A percentile compares a stretch with the other conserved stretches of the same genome.
Evolutionary conservation across 2,329 filamentous ascomycete species (phyloP).

Genomic region (Fusarium tupiense): DNA sequence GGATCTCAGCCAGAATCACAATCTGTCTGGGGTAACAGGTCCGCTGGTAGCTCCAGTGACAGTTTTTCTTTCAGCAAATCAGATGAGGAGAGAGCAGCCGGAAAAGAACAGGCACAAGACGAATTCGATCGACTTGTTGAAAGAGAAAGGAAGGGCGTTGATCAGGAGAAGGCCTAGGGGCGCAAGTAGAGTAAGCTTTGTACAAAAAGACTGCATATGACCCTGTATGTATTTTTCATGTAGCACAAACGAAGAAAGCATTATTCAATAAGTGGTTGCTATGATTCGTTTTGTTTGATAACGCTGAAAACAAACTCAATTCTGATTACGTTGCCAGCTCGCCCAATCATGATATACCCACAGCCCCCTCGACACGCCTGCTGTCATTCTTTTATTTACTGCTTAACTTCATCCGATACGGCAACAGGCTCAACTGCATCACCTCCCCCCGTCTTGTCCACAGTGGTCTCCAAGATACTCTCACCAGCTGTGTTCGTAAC

Average conservation of each 20-base stretch:
- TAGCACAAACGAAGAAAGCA: neutral
- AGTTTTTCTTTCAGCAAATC: constrained; percentile 49
- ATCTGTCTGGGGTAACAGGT: constrained; percentile 42
- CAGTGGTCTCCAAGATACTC: constrained; percentile 52
- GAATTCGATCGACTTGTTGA: constrained; percentile 63
- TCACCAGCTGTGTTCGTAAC: constrained; percentile 56
- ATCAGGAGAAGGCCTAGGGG: constrained; percentile 44
- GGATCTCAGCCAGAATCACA: constrained; percentile 26
- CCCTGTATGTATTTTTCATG: constrained; percentile 1
- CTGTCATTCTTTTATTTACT: constrained; percentile 28
- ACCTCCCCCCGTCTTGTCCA: constrained; percentile 49
- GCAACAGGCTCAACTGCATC: constrained; percentile 48
- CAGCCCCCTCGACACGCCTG: neutral
- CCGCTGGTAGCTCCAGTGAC: constrained; percentile 39
- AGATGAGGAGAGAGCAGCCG: constrained; percentile 51
- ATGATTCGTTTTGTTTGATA: neutral
- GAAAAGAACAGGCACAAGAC: constrained; percentile 58
- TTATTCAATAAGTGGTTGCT: neutral
- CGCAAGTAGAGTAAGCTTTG: constrained; percentile 10
- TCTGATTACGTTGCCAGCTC: constrained; percentile 14
- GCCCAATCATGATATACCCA: constrained; percentile 13
- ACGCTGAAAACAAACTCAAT: neutral
- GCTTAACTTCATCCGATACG: constrained; percentile 49
- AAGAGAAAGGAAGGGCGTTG: constrained; percentile 50
- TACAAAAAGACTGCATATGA: constrained; percentile 1